Percentiles rank a stretch among this genome's conserved stretches.
These are phyloP conservation scores for Hansenula sp. DNA, from an alignment of 1,139 yeast genomes.

Conservation along the genomic window DNA sequence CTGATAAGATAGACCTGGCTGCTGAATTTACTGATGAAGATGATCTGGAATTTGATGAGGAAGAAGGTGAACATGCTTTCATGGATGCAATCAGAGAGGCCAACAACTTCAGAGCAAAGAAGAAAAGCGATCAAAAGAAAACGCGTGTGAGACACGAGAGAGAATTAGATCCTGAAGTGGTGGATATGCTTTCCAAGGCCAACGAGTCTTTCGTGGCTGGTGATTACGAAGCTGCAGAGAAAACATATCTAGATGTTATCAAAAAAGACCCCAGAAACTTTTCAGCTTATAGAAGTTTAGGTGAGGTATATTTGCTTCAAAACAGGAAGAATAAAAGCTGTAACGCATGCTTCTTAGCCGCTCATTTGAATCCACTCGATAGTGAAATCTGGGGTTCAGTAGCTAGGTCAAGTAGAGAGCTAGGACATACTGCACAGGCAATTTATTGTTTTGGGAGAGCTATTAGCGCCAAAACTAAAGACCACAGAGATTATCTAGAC, in stretches of 20 bases:
- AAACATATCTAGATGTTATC: constrained; percentile 67
- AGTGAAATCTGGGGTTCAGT: constrained; percentile 80
- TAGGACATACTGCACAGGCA: constrained; percentile 78
- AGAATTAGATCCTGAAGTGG: constrained; percentile 68
- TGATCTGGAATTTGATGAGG: constrained; percentile 22
- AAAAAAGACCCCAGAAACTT: constrained; percentile 72
- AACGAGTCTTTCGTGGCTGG: constrained; percentile 73
- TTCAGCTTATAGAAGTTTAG: constrained; percentile 80
- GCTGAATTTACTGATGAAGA: constrained; percentile 32
- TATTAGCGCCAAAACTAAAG: constrained; percentile 53
- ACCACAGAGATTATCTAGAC: constrained; percentile 47
- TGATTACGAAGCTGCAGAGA: constrained; percentile 63
- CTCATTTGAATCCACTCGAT: constrained; percentile 75
- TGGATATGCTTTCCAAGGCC: constrained; percentile 61
- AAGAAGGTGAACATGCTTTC: constrained; percentile 41
- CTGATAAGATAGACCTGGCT: constrained; percentile 19
- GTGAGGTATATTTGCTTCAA: constrained; percentile 72
- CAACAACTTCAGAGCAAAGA: constrained; percentile 50
- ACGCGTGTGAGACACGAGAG: constrained; percentile 35
- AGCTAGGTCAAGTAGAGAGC: constrained; percentile 67
- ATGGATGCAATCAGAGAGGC: constrained; percentile 63
- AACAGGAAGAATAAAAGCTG: constrained; percentile 72
- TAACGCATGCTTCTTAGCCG: constrained; percentile 79
- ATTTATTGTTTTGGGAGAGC: constrained; percentile 78
- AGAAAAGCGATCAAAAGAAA: constrained; percentile 29